Evolutionary conservation across 257 asterid species (phyloP).

Genomic region (Cruciata laevipes): DNA sequence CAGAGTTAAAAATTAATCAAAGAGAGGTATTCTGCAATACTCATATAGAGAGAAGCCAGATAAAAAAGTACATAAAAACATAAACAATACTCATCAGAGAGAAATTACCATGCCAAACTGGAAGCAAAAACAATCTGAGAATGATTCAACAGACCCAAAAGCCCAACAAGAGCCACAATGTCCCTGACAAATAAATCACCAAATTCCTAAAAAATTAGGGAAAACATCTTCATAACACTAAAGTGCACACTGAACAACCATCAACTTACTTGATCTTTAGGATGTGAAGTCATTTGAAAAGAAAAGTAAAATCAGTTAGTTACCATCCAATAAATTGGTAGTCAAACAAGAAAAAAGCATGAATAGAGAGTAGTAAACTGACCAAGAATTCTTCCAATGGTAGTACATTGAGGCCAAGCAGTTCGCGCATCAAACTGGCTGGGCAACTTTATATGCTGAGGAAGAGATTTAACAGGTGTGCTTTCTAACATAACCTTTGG

Average conservation of each 20-base stretch:
- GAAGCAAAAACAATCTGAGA: too few species aligned
- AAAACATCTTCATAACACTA: constrained; percentile 4
- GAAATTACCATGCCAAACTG: too few species aligned
- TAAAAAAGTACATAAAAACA: background rate
- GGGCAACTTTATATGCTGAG: constrained; percentile 48
- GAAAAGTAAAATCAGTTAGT: constrained; percentile 39
- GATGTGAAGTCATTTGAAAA: constrained; percentile 20
- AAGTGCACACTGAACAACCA: constrained; percentile 11
- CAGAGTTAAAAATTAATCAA: too few species aligned
- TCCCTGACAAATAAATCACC: constrained; percentile 45
- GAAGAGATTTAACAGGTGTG: constrained; percentile 43
- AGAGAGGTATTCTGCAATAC: too few species aligned
- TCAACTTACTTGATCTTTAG: constrained; percentile 68
- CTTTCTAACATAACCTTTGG: constrained; percentile 46
- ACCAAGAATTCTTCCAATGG: constrained; percentile 78
- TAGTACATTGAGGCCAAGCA: constrained; percentile 78
- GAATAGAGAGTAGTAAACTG: constrained; percentile 23
- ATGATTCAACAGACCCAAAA: constrained; percentile 89
- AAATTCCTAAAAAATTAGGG: constrained; percentile 16
- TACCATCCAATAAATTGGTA: constrained; percentile 12
- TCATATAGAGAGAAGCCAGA: background rate
- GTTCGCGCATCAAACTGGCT: constrained; percentile 65
- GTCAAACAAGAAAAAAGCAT: too few species aligned
- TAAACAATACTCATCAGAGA: too few species aligned
- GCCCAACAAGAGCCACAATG: constrained; percentile 99